phyloP scores from a whole-genome alignment of 352 stramenopile genomes.

The Globisporangium recalcitrans region DNA sequence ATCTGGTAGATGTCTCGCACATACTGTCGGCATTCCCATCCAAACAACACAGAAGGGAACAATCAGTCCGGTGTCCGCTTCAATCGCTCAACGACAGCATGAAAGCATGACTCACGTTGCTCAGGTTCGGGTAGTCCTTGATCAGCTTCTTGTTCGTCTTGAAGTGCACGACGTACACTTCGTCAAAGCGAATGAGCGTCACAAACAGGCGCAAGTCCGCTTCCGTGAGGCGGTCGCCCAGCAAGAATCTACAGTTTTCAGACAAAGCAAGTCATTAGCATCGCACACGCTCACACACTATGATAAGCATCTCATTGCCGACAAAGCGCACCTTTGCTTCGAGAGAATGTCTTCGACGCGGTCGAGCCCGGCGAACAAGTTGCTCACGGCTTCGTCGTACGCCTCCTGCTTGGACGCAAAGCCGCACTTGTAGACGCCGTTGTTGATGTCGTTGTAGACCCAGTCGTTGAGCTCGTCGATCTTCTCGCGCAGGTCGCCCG shows the following conservation, averaged over 20 bases:
- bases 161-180: conserved; percentile 84
- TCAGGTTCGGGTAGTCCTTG: conserved; percentile 85
- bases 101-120: conserved; percentile 40
- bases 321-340: conserved; percentile 34
- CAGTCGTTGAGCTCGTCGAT: conserved; percentile 91
- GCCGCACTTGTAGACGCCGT: conserved; percentile 90
- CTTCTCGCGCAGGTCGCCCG: conserved; percentile 56
- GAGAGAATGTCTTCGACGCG: conserved; percentile 62
- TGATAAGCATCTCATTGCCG: conserved; percentile 4
- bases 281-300: neutral
- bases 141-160: conserved; percentile 89
- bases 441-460: conserved; percentile 92
- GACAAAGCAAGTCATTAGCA: neutral
- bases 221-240: conserved; percentile 68
- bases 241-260: conserved; percentile 31
- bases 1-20: conserved; percentile 92
- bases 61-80: neutral
- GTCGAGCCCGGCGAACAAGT: conserved; percentile 68
- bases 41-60: conserved; percentile 3
- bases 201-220: conserved; percentile 78
- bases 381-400: conserved; percentile 79
- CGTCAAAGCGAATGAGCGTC: conserved; percentile 79
- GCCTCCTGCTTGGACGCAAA: conserved; percentile 86
- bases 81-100: neutral
- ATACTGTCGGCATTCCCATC: conserved; percentile 32